Evolutionary conservation across 1,139 yeast species (phyloP), one percentile per base, ranked within the genome.

Genomic region (Eremothecium cymbalariae): DNA sequence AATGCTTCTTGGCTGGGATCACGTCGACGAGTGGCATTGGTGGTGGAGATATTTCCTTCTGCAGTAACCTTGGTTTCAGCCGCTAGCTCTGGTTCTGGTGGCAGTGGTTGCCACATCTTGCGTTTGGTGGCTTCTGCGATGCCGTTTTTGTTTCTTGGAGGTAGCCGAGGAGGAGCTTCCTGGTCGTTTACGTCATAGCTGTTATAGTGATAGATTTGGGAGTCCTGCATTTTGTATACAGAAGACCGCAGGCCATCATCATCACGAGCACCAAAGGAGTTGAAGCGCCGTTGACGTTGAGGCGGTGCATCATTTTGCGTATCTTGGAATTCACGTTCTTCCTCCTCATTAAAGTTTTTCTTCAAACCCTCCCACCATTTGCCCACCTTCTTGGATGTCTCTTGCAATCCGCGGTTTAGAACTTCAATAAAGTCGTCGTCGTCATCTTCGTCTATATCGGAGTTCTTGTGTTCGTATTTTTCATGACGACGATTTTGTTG

Each of bases 321-420:
- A 17, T 51, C 48, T 9, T 38, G 43, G 11, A 45, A 46, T 24
- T 43, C 39, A 16, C 32, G 23, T 8, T 34, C 41, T 13, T 53
- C 44, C 8, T 44, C 44, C 25, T 48, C 55, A 13, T 47, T 37
- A 32, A 48, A 42, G 16, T 40, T 48, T 32, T 48, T 53, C 50
- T 70, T 72, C 40, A 85, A 56, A 15, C 80, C 85, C 46, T 75
- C 74, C 40, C 88, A 80, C 94, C 96, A 86, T 17, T 77, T 73
- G 45, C 82, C 78, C 39, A 90, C 74, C 34, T 82, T 81, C 31
- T 74, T 68, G 41, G 79, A 74, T 1, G 97, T 90, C 50, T 86
- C 96, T 51, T 79, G 88, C 35, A 86, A 68, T 18, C 94, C 93
- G 52, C 79, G 80, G 35, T 74, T 67, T 40, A 85, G 70, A 33